Percentiles rank a stretch among this genome's conserved stretches.
Conservation (phyloP, 2,329 filamentous ascomycete species). For the Lasiodiplodia gonubiensis region DNA sequence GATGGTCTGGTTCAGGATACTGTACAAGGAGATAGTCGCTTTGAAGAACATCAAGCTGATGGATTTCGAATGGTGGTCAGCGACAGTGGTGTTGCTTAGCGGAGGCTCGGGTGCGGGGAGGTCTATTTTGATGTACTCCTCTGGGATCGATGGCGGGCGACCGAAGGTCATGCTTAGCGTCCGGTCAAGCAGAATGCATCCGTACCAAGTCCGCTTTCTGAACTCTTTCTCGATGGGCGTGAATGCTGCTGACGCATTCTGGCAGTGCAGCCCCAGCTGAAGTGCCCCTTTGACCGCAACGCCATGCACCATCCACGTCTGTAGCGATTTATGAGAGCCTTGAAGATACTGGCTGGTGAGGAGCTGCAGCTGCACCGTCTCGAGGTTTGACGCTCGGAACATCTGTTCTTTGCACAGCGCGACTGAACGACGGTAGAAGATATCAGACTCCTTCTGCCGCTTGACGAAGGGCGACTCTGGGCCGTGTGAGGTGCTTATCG, state of each 20-base stretch:
- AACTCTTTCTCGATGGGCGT: slow-evolving; percentile 54
- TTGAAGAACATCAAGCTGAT: slow-evolving; percentile 40
- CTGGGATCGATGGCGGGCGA: slow-evolving; percentile 54
- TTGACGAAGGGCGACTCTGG: slow-evolving; percentile 34
- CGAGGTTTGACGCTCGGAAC: slow-evolving; percentile 51
- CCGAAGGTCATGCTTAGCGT: slow-evolving; percentile 60
- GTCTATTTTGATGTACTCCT: slow-evolving; percentile 50
- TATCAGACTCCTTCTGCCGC: slow-evolving; percentile 49
- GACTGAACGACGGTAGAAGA: slow-evolving; percentile 54
- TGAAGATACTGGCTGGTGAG: slow-evolving; percentile 60
- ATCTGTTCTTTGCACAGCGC: slow-evolving; percentile 53
- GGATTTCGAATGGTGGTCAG: slow-evolving; percentile 10
- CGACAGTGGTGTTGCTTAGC: slow-evolving; percentile 27
- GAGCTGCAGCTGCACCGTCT: slow-evolving; percentile 59
- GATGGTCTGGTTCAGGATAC: slow-evolving; percentile 40
- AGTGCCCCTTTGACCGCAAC: slow-evolving; percentile 58
- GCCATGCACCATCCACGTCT: slow-evolving; percentile 62
- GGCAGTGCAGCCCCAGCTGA: slow-evolving; percentile 59
- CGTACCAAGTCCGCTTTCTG: slow-evolving; percentile 58
- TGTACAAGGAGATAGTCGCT: slow-evolving; percentile 47
- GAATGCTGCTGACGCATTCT: slow-evolving; percentile 44
- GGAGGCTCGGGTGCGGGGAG: slow-evolving; percentile 37
- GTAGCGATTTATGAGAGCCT: slow-evolving; percentile 59
- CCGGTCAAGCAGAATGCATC: slow-evolving; percentile 56
- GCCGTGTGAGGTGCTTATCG: slow-evolving; percentile 45